Conservation (phyloP, 371 early-diverging fungal genomes). For the Syncephalastrum sp. region DNA sequence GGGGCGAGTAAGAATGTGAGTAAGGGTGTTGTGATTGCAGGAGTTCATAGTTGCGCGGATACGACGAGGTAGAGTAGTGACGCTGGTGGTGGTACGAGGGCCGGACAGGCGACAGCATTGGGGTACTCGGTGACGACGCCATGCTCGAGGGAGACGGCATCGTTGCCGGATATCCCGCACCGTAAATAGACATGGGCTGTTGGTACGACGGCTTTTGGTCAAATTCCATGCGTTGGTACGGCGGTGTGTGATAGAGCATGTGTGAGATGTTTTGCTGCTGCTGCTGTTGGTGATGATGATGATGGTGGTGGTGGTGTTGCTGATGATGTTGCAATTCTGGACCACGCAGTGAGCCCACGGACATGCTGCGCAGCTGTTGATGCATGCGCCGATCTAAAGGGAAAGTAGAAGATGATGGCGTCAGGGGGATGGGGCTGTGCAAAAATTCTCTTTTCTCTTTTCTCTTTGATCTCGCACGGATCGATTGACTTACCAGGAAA, state of each 20-base stretch:
- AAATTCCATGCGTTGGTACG: conserved; percentile 24
- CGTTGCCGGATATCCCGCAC: conserved; percentile 23
- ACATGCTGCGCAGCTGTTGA: conserved; percentile 43
- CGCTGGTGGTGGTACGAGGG: conserved; percentile 27
- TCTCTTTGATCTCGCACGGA: conserved; percentile 2
- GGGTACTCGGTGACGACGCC: conserved; percentile 39
- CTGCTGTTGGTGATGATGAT: conserved; percentile 4
- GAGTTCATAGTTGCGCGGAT: conserved; percentile 9
- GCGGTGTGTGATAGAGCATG: neutral
- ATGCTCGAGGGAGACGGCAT: conserved; percentile 39
- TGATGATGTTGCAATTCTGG: conserved; percentile 9
- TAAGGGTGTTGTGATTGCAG: conserved; percentile 5
- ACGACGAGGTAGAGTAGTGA: conserved; percentile 22
- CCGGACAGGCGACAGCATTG: conserved; percentile 40
- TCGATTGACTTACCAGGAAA: conserved; percentile 25
- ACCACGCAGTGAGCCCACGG: conserved; percentile 34
- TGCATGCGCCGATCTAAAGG: conserved; percentile 12
- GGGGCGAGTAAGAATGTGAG: conserved; percentile 1
- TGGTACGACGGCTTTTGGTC: conserved; percentile 14
- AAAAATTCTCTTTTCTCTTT: neutral
- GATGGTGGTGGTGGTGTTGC: conserved; percentile 8
- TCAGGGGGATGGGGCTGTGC: neutral
- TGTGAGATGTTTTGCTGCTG: too few relatives aligned
- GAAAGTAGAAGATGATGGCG: neutral
- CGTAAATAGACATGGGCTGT: conserved; percentile 9